Evolutionary conservation across 2,329 filamentous ascomycete genomes (phyloP).

Genomic region (Fusarium tricinctum): DNA sequence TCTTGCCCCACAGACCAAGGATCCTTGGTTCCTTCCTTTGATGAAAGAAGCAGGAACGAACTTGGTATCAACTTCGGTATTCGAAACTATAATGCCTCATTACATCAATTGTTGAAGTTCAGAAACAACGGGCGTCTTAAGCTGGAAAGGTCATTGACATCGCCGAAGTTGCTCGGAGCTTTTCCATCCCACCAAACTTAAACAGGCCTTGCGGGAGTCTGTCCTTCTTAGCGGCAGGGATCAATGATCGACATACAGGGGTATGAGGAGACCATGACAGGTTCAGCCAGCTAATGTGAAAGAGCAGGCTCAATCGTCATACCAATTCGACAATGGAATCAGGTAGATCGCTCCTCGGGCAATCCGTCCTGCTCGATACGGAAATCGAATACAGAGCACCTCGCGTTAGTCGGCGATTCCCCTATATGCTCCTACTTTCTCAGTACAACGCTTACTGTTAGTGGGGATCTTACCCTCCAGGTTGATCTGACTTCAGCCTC

Average conservation of each 20-base stretch:
- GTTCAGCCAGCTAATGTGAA: neutral
- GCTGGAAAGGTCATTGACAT: too few relatives aligned
- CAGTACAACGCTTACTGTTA: neutral
- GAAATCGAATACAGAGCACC: neutral
- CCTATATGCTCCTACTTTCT: neutral
- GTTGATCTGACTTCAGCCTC: constrained; percentile 23
- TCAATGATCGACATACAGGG: constrained; percentile 14
- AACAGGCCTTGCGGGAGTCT: neutral
- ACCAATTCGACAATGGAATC: too few relatives aligned
- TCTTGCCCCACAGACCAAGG: neutral
- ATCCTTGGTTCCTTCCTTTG: neutral
- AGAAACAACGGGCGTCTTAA: too few relatives aligned
- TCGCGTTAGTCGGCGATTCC: constrained; percentile 9
- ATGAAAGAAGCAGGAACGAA: neutral
- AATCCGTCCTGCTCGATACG: neutral
- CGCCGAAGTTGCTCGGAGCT: neutral
- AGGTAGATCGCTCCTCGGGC: neutral
- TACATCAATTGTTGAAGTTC: too few relatives aligned
- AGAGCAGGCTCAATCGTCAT: too few relatives aligned
- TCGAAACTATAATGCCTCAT: too few relatives aligned
- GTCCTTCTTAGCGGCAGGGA: neutral
- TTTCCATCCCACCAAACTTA: neutral
- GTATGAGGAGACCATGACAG: neutral
- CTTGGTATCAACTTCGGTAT: neutral
- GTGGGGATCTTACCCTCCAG: constrained; percentile 7